These are phyloP conservation scores for Amaranthus hypochondriacus DNA, from an alignment of 148 eudicot species.

Conservation along the genomic window DNA sequence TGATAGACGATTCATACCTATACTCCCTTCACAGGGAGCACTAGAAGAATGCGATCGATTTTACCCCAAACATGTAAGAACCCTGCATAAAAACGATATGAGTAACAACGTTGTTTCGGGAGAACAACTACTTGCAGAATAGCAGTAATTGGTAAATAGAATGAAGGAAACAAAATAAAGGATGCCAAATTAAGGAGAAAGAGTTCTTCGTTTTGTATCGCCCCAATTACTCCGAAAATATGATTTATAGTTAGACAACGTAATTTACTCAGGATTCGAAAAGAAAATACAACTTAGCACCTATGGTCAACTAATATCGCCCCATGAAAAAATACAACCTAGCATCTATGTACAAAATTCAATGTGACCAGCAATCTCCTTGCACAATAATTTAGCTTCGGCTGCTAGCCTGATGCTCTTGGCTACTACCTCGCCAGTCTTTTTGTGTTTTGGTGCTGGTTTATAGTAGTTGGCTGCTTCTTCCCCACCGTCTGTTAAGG, in stretches of 20 bases:
- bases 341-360: slow-evolving; percentile 46
- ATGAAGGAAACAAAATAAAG: not conserved
- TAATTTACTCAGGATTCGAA: not conserved
- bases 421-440: slow-evolving; percentile 50
- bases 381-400: slow-evolving; percentile 69
- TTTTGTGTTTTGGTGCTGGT: slow-evolving; percentile 62
- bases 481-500: slow-evolving; percentile 21
- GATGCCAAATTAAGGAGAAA: not conserved
- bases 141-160: not conserved
- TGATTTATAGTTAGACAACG: not conserved
- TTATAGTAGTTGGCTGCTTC: slow-evolving; percentile 55
- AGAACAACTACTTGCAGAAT: too few species aligned
- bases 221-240: not conserved
- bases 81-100: too few species aligned
- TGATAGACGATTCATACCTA: too few species aligned
- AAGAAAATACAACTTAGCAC: not conserved
- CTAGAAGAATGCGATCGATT: too few species aligned
- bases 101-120: too few species aligned
- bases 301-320: not conserved
- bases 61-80: too few species aligned
- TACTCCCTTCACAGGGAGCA: too few species aligned
- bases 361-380: slow-evolving; percentile 82
- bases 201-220: not conserved
- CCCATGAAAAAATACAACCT: slow-evolving; percentile 1
- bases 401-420: slow-evolving; percentile 63